Evolutionary conservation across 2,329 filamentous ascomycete species (phyloP).

Genomic region (Balansia obtecta): DNA sequence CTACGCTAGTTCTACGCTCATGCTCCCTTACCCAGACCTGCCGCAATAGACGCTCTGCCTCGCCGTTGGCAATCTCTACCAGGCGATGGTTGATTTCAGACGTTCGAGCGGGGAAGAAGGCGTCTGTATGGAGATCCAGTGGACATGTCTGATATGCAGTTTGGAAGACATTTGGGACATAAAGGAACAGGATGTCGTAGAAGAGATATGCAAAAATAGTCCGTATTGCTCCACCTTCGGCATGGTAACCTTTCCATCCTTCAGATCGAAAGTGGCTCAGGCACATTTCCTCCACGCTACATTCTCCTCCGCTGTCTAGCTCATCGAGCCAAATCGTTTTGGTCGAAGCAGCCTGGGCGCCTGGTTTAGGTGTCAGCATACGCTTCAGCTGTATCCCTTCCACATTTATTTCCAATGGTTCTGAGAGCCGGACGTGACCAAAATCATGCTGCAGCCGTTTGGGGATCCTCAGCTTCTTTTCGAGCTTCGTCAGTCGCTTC

Average conservation of each 20-base stretch:
- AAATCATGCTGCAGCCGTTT: constrained; percentile 89
- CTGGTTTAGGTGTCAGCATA: constrained; percentile 31
- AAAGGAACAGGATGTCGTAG: constrained; percentile 84
- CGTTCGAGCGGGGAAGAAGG: constrained; percentile 75
- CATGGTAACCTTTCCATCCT: constrained; percentile 92
- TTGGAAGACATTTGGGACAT: constrained; percentile 94
- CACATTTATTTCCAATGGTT: constrained; percentile 63
- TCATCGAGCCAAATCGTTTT: constrained; percentile 87
- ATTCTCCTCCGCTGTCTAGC: constrained; percentile 54
- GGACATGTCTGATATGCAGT: constrained; percentile 91
- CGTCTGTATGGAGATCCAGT: constrained; percentile 82
- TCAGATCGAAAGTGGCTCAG: constrained; percentile 69
- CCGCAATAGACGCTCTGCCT: constrained; percentile 53
- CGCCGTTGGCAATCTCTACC: constrained; percentile 77
- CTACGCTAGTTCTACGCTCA: constrained; percentile 66
- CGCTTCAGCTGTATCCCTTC: constrained; percentile 67
- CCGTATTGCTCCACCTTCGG: constrained; percentile 82
- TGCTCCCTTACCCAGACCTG: constrained; percentile 56
- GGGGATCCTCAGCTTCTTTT: constrained; percentile 70
- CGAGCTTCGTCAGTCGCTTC: constrained; percentile 84
- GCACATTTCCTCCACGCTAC: constrained; percentile 89
- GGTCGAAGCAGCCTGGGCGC: constrained; percentile 34
- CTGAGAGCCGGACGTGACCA: constrained; percentile 65
- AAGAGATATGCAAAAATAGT: constrained; percentile 87
- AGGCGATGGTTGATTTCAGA: constrained; percentile 83